Base-by-base conservation (phyloP, 1,284 basidiomycete species). In the Sanguinoderma infundibulare region DNA sequence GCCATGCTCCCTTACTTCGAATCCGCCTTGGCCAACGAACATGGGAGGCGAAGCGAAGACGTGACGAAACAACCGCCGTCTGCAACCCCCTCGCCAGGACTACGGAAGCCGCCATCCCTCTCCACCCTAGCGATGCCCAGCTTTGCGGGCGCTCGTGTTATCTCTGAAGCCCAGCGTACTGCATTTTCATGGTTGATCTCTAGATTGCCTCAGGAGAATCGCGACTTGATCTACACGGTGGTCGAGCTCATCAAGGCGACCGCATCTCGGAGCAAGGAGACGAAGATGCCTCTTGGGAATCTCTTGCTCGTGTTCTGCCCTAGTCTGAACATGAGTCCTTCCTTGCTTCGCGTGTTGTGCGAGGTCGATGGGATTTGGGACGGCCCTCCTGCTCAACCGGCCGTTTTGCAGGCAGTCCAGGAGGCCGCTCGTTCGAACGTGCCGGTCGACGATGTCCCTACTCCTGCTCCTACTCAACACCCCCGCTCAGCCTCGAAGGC, bases 261-360 rank as follows among this genome's bases (percentile, higher is more conserved):
- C 2, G 85, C 89, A 0, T 79, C 78, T 57, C 81, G 82, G 59
- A 81, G 80, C 66, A 83, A 81, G 65, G 84, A 86, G 70, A 95
- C 91, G 36, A 92, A 91, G 79, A 95, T 95, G 92, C 91, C 91
- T 1, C 72, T 95, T 66, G 89, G 87, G 71, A 95, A 95, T 70
- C 73, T 95, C 65, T 76, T 94, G 28, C 77, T 94, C 49, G 86
- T 94, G 55, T 88, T 95, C 72, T 92, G 89, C 67, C 92, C 92
- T 30, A 94, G 89, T 70, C 75, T 94, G 69, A 87, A 84, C 70
- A 89, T 95, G 84, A 91, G 82, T 58, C 90, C 92, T n/a, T 80
- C 87, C 0, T 74, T 95, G 44, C 75, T 95, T 65, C 83, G 87
- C 58, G 83, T 87, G 22, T 75, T 95, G 12, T 91, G 91, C 68